phyloP scores from a whole-genome alignment of 495 filamentous ascomycete genomes.

The Aspergillus ostianus region DNA sequence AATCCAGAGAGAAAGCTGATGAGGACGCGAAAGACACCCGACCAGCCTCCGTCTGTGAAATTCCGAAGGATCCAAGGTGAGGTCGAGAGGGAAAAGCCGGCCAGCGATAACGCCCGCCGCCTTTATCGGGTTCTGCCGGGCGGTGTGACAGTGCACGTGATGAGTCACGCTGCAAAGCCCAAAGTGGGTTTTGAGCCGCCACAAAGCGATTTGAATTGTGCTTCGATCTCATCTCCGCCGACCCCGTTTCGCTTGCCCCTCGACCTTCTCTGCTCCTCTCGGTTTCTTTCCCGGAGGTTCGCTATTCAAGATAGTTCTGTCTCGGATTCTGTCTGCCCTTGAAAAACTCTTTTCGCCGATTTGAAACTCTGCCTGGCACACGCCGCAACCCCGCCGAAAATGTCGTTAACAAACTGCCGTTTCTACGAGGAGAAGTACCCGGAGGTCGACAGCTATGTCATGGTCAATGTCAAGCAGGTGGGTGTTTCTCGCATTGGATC shows the following conservation, averaged over 20 bases:
- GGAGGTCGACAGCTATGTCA: conserved; percentile 98
- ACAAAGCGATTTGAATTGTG: conserved; percentile 47
- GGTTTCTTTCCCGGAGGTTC: conserved; percentile 2
- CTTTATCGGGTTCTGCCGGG: conserved; percentile 20
- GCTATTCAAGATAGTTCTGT: conserved; percentile 12
- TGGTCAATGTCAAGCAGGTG: conserved; percentile 98
- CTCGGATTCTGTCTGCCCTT: conserved; percentile 11
- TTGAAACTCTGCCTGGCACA: conserved; percentile 24
- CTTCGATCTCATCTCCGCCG: conserved; percentile 20
- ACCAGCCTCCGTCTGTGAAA: no score
- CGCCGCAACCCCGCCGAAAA: conserved; percentile 55
- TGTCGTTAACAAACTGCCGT: conserved; percentile 98
- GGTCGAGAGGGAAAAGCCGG: not conserved
- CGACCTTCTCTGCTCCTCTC: conserved; percentile 11
- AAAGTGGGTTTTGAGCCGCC: conserved; percentile 50
- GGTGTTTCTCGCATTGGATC: conserved; percentile 15
- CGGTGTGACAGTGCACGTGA: conserved; percentile 34
- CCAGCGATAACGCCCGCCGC: conserved; percentile 1
- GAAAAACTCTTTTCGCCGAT: conserved; percentile 15
- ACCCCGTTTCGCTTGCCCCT: conserved; percentile 7
- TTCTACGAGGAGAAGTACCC: conserved; percentile 99
- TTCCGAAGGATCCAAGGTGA: not conserved
- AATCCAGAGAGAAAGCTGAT: no score
- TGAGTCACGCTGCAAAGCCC: conserved; percentile 15
- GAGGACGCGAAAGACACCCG: not conserved